phyloP scores from a whole-genome alignment of 106 monocot genomes.

The Posidonia australis region DNA sequence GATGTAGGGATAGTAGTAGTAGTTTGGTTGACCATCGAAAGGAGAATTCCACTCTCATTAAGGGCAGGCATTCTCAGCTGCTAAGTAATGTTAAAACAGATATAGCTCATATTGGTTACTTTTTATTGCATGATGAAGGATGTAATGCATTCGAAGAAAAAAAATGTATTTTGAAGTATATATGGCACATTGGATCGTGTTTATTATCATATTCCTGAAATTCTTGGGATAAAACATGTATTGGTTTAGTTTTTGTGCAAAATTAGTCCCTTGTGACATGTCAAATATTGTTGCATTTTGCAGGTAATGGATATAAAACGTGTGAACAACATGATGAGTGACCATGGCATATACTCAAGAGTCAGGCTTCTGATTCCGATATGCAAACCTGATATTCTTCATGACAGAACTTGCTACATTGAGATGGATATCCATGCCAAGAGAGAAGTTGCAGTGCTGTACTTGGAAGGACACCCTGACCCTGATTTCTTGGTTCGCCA shows the following conservation, averaged over 20 bases:
- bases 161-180: neutral
- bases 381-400: slow-evolving; percentile 42
- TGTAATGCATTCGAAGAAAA: neutral
- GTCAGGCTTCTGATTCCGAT: slow-evolving; percentile 84
- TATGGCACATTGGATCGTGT: neutral
- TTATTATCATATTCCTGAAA: neutral
- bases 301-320: slow-evolving; percentile 89
- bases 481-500: neutral
- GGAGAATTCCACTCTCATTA: too few species aligned
- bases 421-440: slow-evolving; percentile 72
- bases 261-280: neutral
- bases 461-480: slow-evolving; percentile 48
- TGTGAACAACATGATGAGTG: slow-evolving; percentile 96
- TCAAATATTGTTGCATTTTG: neutral
- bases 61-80: too few species aligned
- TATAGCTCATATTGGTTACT: too few species aligned
- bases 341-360: slow-evolving; percentile 88
- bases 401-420: slow-evolving; percentile 56
- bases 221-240: neutral
- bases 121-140: too few species aligned
- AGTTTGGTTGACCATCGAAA: too few species aligned
- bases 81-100: too few species aligned
- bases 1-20: too few species aligned
- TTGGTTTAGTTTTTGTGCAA: neutral
- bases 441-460: slow-evolving; percentile 86